Evolutionary conservation across 2,329 filamentous ascomycete genomes (phyloP).

Genomic region (Dothistroma pini): DNA sequence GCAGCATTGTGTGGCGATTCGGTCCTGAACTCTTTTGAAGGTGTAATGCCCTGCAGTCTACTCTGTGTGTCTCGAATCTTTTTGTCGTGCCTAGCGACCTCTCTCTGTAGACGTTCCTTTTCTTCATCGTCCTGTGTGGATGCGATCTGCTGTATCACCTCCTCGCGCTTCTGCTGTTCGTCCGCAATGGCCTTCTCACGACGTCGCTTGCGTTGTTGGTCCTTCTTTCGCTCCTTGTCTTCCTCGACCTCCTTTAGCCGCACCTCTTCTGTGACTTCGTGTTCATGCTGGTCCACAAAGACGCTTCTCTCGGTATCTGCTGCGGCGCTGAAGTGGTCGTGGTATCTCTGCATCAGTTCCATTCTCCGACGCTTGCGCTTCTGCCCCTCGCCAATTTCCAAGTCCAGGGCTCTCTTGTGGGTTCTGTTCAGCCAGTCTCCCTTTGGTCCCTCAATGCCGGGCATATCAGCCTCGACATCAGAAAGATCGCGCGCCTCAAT

Average conservation of each 20-base stretch:
- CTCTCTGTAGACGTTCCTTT: slow-evolving; percentile 72
- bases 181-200: slow-evolving; percentile 92
- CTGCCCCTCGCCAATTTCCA: slow-evolving; percentile 59
- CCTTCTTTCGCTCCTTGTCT: slow-evolving; percentile 99
- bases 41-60: slow-evolving; percentile 77
- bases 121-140: slow-evolving; percentile 79
- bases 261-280: slow-evolving; percentile 78
- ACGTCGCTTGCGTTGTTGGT: slow-evolving; percentile 96
- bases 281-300: slow-evolving; percentile 73
- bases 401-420: slow-evolving; percentile 66
- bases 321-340: slow-evolving; percentile 62
- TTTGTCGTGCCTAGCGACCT: slow-evolving; percentile 85
- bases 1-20: slow-evolving; percentile 52
- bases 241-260: slow-evolving; percentile 85
- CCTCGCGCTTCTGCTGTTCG: slow-evolving; percentile 77
- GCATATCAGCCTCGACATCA: slow-evolving; percentile 55
- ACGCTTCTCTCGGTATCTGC: slow-evolving; percentile 68
- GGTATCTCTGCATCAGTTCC: slow-evolving; percentile 54
- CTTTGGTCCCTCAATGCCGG: slow-evolving; percentile 50
- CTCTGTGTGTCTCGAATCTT: slow-evolving; percentile 89
- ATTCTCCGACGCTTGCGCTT: slow-evolving; percentile 64
- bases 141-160: slow-evolving; percentile 72
- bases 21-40: slow-evolving; percentile 67
- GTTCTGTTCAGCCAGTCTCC: slow-evolving; percentile 52
- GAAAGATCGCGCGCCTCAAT: slow-evolving; percentile 62